Percentiles rank a stretch among this genome's conserved stretches.
phyloP scores from a whole-genome alignment of 2,329 filamentous ascomycete species.

The Metarhizium humberi region DNA sequence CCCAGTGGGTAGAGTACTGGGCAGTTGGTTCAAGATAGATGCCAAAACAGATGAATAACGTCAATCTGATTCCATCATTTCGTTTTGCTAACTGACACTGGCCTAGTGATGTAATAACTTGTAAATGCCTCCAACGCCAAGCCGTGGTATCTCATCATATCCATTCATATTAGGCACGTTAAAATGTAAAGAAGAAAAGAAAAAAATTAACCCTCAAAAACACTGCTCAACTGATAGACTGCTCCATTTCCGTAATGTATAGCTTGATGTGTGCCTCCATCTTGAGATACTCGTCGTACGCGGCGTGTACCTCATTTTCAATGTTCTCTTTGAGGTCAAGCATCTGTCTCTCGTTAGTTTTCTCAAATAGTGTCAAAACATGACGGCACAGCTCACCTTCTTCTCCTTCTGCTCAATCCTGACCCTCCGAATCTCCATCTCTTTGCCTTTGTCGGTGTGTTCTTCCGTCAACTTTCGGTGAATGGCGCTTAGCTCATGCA shows the following conservation, averaged over 20 bases:
- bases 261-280: slow-evolving; percentile 95
- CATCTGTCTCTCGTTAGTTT: slow-evolving; percentile 53
- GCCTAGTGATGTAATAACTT: background rate
- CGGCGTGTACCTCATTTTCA: slow-evolving; percentile 82
- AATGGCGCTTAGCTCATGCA: slow-evolving; percentile 77
- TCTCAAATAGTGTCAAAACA: background rate
- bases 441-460: slow-evolving; percentile 73
- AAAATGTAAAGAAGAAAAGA: background rate
- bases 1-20: slow-evolving; percentile 45
- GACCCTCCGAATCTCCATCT: slow-evolving; percentile 87
- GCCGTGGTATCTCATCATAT: slow-evolving; percentile 27
- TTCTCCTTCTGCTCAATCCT: slow-evolving; percentile 97
- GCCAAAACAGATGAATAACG: background rate
- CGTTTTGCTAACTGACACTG: background rate
- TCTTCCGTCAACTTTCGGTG: slow-evolving; percentile 80
- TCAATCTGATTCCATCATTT: background rate
- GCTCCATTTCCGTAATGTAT: slow-evolving; percentile 99
- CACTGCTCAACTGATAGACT: slow-evolving; percentile 45
- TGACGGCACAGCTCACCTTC: slow-evolving; percentile 52
- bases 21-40: slow-evolving; percentile 50
- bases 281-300: slow-evolving; percentile 92
- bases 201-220: background rate
- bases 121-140: slow-evolving; percentile 24
- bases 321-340: slow-evolving; percentile 95
- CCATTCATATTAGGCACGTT: slow-evolving; percentile 7